Conservation (phyloP, 2,329 filamentous ascomycete species). For the Diplodia scrobiculata region DNA sequence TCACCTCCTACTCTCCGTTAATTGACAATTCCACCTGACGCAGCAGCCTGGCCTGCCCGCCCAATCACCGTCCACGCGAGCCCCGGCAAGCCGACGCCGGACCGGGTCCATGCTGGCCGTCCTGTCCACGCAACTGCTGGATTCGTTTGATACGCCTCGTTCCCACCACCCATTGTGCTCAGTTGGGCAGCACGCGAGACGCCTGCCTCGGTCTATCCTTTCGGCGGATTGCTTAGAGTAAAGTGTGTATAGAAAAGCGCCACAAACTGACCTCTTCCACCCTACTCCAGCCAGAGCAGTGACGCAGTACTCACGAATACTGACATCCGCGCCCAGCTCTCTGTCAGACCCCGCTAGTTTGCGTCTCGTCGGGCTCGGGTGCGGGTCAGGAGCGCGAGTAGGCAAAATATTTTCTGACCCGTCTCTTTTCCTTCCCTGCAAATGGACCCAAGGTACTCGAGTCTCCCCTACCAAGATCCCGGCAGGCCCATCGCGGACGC, state of each 20-base stretch:
- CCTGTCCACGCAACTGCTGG: not conserved
- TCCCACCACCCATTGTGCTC: not conserved
- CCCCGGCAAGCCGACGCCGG: not conserved
- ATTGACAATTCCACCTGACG: not conserved
- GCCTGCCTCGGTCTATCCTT: not conserved
- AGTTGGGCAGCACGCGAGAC: not conserved
- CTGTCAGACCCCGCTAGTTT: not conserved
- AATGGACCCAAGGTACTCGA: constrained; percentile 7
- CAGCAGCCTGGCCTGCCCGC: not conserved
- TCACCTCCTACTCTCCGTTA: not conserved
- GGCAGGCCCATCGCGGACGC: not conserved
- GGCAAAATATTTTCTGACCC: not conserved
- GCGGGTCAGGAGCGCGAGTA: not conserved
- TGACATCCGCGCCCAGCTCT: not conserved
- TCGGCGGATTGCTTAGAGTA: not conserved
- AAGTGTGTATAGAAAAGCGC: constrained; percentile 13
- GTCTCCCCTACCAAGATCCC: not conserved
- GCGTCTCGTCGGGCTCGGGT: not conserved
- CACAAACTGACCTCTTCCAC: not conserved
- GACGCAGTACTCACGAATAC: not conserved
- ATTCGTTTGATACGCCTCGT: not conserved
- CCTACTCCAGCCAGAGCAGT: not conserved
- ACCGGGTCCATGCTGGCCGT: constrained; percentile 2
- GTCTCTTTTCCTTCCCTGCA: not conserved
- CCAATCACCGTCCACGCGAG: not conserved